Evolutionary conservation across 2,329 filamentous ascomycete species (phyloP), one percentile per base, ranked within the genome.

Genomic region (Penicillium sp.): DNA sequence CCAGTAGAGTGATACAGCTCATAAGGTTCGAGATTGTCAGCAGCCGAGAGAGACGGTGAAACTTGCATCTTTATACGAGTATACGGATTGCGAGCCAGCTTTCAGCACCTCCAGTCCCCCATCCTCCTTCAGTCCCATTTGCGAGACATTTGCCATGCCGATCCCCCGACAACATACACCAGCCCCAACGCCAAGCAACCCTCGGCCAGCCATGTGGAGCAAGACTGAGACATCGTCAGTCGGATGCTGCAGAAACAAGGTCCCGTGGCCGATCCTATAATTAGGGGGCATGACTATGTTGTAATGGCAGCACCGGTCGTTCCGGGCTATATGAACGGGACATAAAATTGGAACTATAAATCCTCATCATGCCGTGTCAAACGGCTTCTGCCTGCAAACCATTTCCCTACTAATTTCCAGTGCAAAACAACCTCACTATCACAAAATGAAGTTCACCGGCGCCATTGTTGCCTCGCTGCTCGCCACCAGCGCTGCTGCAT

Each of bases 361-460:
- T 31, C 7, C 28, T 31, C 28, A 8, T 31, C 7, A 31, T 31
- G 4, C 28, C 28, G 7, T 38, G 12, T 38, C 42, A 22, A 45
- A 12, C 8, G 5, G 15, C 17, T 20, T 11, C 17, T 45, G 25
- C 11, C 15, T 25, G 17, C 22, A 14, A 20, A 4, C 17, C 12
- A 17, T 45, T 17, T 25, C 15, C n/a, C 8, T 12, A 12, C 15
- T 8, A 6, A 15, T n/a, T 25, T 28, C 20, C 49, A 14, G 15
- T n/a, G 5, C 25, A 52, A 38, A 12, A 52, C 22, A 52, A 52
- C 15, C 28, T 31, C 8, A 31, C 28, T 22, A 22, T 15, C 31
- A 7, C 57, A 68, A 14, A 42, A 74, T 74, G 71, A 74, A 73
- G 66, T 45, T 74, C 63, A 61, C 70, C 12, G 45, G 61, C n/a